Base-by-base conservation (phyloP, 345 rosid genomes). In the Boechera stricta region DNA sequence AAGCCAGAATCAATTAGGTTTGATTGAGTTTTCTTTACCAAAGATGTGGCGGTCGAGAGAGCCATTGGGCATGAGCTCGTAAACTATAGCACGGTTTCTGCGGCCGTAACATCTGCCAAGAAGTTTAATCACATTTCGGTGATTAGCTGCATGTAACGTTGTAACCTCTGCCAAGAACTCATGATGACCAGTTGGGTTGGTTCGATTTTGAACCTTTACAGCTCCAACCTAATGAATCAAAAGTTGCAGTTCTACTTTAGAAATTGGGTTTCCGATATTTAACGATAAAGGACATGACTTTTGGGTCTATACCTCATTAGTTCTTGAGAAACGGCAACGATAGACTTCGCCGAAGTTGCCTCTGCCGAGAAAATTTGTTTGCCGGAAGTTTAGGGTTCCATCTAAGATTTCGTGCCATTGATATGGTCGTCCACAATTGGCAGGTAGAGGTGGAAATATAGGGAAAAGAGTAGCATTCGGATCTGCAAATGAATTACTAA, bases 51-150 rank as follows among this genome's bases (percentile, higher is more conserved):
- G 74, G 12, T 90, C 96, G 75, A 92, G 76, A 45, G 92, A 84
- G 44, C 92, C 92, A n/a, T 79, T 69, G 13, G 96, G 85, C 92
- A 92, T 90, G 76, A 82, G 87, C 44, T 92, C 92, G 44, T 87
- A 89, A 65, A 92, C 86, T 64, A 92, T 55, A 16, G 87, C 83
- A 77, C 92, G 82, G 59, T 85, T 91, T 3, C 82, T 83, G 56
- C 73, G 83, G 52, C 83, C 90, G 6, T 86, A 89, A 70, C 91
- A 83, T 74, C 72, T 84, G 7, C 92, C 96, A 8, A 89, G 80
- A 73, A 92, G 73, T 77, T 79, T 86, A 10, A 92, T 91, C 33
- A 90, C 89, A 70, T 90, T 92, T 0, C 87, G 83, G 65, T 92
- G 96, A 41, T 87, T 83, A 16, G 86, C 91, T 58, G 64, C 71